Evolutionary conservation across 2,329 filamentous ascomycete genomes (phyloP).

Genomic region (Fusarium algeriense): DNA sequence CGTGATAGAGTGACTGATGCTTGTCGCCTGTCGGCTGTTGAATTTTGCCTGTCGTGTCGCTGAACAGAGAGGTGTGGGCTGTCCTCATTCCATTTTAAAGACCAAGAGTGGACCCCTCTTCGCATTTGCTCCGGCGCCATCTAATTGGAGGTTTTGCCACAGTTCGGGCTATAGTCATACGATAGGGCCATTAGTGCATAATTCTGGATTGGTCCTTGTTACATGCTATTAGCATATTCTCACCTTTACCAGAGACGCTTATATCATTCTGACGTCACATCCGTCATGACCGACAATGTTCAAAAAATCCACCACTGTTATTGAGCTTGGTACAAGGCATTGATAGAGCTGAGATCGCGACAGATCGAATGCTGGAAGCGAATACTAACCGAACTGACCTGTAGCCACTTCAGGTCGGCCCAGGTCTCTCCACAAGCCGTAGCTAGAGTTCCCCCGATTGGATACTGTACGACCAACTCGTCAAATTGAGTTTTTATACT

Average conservation of each 20-base stretch:
- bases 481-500: background rate
- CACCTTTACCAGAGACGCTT: background rate
- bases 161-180: background rate
- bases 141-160: background rate
- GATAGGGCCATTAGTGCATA: conserved; percentile 1
- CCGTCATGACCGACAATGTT: fast-evolving
- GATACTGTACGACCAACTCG: background rate
- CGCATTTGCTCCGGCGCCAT: background rate
- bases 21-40: background rate
- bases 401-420: background rate
- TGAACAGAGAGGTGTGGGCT: background rate
- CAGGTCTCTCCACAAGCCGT: background rate
- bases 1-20: background rate
- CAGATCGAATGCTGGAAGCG: background rate
- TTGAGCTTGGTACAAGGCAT: fast-evolving
- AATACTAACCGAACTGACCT: too few relatives aligned
- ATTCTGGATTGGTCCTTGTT: background rate
- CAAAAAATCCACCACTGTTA: background rate
- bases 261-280: background rate
- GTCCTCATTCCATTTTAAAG: background rate
- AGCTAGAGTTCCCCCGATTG: background rate
- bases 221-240: background rate
- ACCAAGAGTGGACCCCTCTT: background rate
- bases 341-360: background rate
- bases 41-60: background rate